These are phyloP conservation scores for Ormosia semicastrata DNA, from an alignment of 306 rosid species.

Conservation along the genomic window DNA sequence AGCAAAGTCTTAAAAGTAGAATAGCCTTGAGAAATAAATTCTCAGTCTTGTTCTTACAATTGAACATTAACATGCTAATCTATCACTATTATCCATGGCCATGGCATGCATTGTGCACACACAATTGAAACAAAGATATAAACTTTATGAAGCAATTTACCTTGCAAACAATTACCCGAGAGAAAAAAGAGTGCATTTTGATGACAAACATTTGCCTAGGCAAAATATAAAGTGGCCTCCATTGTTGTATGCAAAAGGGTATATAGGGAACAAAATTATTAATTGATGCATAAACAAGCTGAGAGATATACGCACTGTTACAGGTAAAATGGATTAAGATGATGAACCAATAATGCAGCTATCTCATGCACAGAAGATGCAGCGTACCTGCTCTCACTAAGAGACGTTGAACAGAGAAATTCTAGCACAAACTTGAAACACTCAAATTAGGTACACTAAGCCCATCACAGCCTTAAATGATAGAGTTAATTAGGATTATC, in stretches of 20 bases:
- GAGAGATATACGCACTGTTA: no score
- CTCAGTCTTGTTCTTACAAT: background rate
- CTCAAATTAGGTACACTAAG: no score
- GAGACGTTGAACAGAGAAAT: background rate
- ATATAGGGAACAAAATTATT: no score
- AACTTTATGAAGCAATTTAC: background rate
- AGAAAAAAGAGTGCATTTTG: background rate
- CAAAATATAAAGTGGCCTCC: no score
- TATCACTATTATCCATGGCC: background rate
- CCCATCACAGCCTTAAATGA: no score
- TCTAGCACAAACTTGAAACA: no score
- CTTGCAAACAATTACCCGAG: background rate
- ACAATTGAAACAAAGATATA: background rate
- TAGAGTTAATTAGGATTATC: no score
- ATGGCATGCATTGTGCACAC: background rate
- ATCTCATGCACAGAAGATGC: background rate
- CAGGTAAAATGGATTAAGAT: no score
- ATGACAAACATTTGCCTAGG: background rate
- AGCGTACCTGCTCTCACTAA: background rate
- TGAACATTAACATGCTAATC: background rate
- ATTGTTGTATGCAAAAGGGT: no score
- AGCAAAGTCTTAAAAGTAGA: no score
- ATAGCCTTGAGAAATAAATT: no score
- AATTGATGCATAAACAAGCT: no score
- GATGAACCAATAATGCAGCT: background rate